Evolutionary conservation across 2,329 filamentous ascomycete species (phyloP), one percentile per base, ranked within the genome.

Genomic region (Botrytis cinerea): DNA sequence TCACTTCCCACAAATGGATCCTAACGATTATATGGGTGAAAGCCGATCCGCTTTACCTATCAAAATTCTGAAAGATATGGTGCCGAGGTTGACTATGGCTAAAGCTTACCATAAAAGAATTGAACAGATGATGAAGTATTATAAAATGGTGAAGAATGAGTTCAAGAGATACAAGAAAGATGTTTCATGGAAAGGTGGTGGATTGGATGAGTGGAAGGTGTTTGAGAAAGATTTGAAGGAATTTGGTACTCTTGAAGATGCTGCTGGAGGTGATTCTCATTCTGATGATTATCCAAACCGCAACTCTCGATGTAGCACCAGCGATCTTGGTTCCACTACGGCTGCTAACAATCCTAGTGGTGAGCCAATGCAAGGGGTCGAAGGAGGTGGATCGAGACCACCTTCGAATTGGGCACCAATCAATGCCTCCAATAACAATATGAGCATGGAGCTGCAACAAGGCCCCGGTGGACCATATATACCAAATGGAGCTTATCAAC

Each of bases 1-100:
- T 62, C 88, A 90, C 78, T 93, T 93, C 73, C 89, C 90, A 0
- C 86, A 88, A 73, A 92, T 93, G 89, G 91, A 93, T 77, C 84
- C 83, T 1, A 82, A 87, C 18, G 82, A 84, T 4, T 86, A 87
- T 78, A 87, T 92, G 82, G 79, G 83, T 9, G 32, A 84, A 43
- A 59, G 32, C 32, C 62, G 59, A 35, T 73, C 68, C 14, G 84
- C 83, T 1, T 81, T 87, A 62, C 84, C 87, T 0, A 84, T 85
- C 71, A 84, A 84, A 63, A 84, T 88, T 12, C 82, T 91, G 35
- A 81, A 81, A 2, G 84, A 85, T 63, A 87, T 90, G 84, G 83
- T 85, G 0, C 80, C 81, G 4, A 85, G 85, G 78, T 81, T 90
- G 61, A 85, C 85, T 72, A 89, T 90, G 87, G 88, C 88, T 2